Base-by-base conservation (phyloP, 208 protist species). In the Crithidia expoeki region DNA sequence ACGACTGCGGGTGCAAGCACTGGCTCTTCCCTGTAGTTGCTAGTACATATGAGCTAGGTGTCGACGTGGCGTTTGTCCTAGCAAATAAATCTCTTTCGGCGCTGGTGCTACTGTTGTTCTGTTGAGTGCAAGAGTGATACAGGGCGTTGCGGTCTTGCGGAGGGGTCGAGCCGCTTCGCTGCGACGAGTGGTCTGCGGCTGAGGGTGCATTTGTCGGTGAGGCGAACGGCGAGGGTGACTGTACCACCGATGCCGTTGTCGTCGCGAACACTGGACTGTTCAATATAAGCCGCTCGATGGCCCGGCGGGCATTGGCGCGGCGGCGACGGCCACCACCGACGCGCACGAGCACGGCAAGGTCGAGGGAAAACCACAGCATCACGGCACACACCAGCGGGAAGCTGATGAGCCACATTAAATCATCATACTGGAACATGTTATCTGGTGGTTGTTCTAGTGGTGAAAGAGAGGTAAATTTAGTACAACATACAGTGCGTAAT, bases 331-430 rank as follows among this genome's bases (percentile, higher is more conserved):
- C 90, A 40, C 73, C 50, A 5, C 82, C 80, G 16, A 83, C 78
- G 23, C 88, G 81, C 33, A 86, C 80, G 38, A 95, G 78, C 36
- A 95, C 77, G 51, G 88, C 75, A 0, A 94, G 61, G 21, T 74
- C 81, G 23, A 95, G 86, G 6, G 90, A 95, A 68, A 80, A 71
- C 63, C 73, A 78, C 53, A 81, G 46, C 57, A 81, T 79, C 46
- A 88, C 55, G 49, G 68, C 77, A 42, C 82, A 88, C 53, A 81
- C 76, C 40, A 83, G 46, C 53, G 85, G 85, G 51, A 88, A 88
- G 40, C 72, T 82, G 63, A 84, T 80, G 23, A 72, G 76, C 83
- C 82, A 88, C 69, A 84, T 23, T n/a, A 88, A 64, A 50, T 91
- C 74, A 28, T 91, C 80, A 62, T 91, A 88, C 38, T 70, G 68